Evolutionary conservation across 169 alveolate species (phyloP).

Genomic region (Cyclospora cayetanensis): DNA sequence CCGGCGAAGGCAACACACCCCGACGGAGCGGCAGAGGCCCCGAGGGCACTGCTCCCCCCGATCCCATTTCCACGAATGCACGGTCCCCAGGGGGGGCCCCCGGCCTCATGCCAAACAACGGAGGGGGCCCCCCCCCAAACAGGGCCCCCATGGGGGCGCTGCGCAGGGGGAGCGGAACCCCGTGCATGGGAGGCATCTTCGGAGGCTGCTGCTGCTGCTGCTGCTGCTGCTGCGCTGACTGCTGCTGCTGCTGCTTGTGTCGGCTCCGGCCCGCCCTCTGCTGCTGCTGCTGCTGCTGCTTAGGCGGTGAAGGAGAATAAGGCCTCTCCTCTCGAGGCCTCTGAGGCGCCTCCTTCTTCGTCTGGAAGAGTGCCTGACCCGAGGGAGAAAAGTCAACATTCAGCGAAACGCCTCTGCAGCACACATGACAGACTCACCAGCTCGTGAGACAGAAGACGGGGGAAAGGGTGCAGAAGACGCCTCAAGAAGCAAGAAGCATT

Average conservation of each 20-base stretch:
- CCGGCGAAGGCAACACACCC: constrained; percentile 12
- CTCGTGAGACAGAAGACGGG: neutral
- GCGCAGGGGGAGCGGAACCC: neutral
- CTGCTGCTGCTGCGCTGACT: constrained; percentile 14
- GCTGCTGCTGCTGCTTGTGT: neutral
- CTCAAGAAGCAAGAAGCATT: neutral
- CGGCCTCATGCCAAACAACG: neutral
- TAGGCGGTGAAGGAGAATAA: neutral
- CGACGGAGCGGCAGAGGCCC: constrained; percentile 1
- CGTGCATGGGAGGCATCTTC: neutral
- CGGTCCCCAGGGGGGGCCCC: neutral
- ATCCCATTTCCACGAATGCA: neutral
- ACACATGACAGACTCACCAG: no score
- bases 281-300: constrained; percentile 47
- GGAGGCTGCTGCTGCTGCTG: neutral
- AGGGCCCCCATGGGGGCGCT: neutral
- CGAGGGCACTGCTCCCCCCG: neutral
- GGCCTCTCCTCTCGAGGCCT: neutral
- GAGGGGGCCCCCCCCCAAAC: neutral
- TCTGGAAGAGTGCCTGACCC: neutral
- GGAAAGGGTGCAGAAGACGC: neutral
- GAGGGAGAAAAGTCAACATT: constrained; percentile 64
- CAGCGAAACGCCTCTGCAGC: constrained; percentile 57
- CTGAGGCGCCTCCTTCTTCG: neutral
- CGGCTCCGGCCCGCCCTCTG: neutral